These are phyloP conservation scores for Turritis glabra DNA, from an alignment of 345 rosid species.

Conservation along the genomic window DNA sequence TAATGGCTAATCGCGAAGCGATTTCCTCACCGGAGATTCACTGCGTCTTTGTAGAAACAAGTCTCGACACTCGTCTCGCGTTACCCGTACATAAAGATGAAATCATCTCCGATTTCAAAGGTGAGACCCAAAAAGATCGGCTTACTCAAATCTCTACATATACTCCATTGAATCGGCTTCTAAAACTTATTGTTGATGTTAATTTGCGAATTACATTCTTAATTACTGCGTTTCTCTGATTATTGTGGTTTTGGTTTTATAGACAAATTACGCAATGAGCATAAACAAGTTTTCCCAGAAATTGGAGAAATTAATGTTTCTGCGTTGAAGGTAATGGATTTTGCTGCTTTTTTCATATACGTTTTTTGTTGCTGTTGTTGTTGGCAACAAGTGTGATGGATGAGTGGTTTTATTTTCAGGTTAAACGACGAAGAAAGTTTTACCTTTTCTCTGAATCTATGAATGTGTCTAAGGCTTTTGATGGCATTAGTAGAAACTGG, in stretches of 20 bases:
- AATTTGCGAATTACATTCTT: background rate
- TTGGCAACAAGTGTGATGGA: background rate
- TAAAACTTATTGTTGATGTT: background rate
- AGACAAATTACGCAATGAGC: constrained; percentile 11
- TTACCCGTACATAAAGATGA: constrained; percentile 49
- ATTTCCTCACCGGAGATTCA: background rate
- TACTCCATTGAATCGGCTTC: background rate
- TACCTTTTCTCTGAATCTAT: constrained; percentile 58
- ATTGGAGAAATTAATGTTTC: constrained; percentile 11
- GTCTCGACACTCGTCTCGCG: constrained; percentile 57
- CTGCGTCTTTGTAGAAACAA: constrained; percentile 57
- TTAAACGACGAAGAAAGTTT: constrained; percentile 46
- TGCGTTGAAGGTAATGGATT: constrained; percentile 13
- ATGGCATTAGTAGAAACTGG: constrained; percentile 47
- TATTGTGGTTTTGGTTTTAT: background rate
- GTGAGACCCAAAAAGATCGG: constrained; percentile 34
- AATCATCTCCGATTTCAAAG: constrained; percentile 56
- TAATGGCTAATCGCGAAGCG: constrained; percentile 5
- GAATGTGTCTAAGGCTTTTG: constrained; percentile 51
- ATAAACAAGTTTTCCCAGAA: constrained; percentile 6
- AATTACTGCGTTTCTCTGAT: background rate
- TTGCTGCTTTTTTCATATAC: background rate
- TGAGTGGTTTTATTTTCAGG: background rate
- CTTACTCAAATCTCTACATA: background rate
- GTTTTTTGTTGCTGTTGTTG: background rate